Evolutionary conservation across 495 filamentous ascomycete genomes (phyloP), one percentile per base, ranked within the genome.

Genomic region (Tuber aestivum): DNA sequence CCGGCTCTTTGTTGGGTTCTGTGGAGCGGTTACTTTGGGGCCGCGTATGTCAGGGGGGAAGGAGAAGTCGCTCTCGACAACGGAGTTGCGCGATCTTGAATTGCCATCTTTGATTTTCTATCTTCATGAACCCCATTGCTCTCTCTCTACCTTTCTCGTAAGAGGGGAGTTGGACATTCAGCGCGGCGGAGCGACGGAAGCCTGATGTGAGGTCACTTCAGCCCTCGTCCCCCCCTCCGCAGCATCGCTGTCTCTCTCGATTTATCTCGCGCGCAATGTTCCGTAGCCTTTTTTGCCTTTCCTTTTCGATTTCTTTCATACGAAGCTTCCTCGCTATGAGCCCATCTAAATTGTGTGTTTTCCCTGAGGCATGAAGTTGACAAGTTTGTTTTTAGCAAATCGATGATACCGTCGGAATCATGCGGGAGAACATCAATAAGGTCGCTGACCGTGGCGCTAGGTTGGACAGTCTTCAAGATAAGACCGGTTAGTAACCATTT

Each of bases 341-440:
- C 41, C 4, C 23, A 38, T 69, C 69, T 45, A 68, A 74, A 61
- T 75, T 50, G 42, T 42, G 37, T 56, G 12, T 18, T 74, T 40
- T 73, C 20, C 16, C 45, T 40, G 44, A n/a, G 50, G n/a, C 23
- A 23, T 56, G 56, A 65, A 16, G 50, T 9, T 61, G 56, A 70
- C 71, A 32, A 41, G 23, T 7, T 21, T 78, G 44, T 38, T 41
- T 76, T 35, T 85, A 99, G 95, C 92, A 97, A 97, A 97, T 99
- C 85, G 91, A 98, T 83, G 92, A 93, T 81, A 97, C 94, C 40
- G 92, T 97, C 83, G 91, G 91, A 81, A 91, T 94, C 71, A 97
- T 97, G 94, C 90, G 91, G 78, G 91, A 97, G 81, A 97, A 97
- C 84, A 93, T 97, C 86, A 92, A 93, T 86, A 94, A 93, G 85